Evolutionary conservation across 2,329 filamentous ascomycete species (phyloP).

Genomic region (Colletotrichum tropicale): DNA sequence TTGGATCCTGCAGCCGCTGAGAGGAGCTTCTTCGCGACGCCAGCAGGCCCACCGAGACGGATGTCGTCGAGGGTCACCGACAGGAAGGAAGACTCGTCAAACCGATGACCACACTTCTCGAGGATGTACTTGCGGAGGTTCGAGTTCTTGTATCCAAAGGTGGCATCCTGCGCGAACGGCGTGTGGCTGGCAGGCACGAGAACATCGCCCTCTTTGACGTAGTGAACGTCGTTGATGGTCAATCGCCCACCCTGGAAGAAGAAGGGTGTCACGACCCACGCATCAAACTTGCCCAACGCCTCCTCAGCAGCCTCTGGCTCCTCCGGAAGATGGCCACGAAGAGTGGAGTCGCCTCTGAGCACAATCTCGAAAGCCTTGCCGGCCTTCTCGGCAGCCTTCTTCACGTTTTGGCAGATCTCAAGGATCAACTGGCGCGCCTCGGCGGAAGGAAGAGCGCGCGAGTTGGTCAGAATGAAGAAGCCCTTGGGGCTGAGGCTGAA

Average conservation of each 20-base stretch:
- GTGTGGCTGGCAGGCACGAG: slow-evolving; percentile 57
- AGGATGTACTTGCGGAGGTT: slow-evolving; percentile 56
- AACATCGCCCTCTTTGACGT: slow-evolving; percentile 55
- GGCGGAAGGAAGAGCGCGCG: slow-evolving; percentile 55
- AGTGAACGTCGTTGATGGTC: slow-evolving; percentile 63
- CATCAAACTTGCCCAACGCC: slow-evolving; percentile 54
- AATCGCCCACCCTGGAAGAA: slow-evolving; percentile 63
- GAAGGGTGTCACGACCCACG: slow-evolving; percentile 61
- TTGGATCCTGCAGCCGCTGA: slow-evolving; percentile 26
- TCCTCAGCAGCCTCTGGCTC: slow-evolving; percentile 57
- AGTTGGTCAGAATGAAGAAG: slow-evolving; percentile 67
- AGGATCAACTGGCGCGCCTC: slow-evolving; percentile 51
- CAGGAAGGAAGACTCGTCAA: slow-evolving; percentile 26
- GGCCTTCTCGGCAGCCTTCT: slow-evolving; percentile 43
- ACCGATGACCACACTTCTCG: slow-evolving; percentile 47
- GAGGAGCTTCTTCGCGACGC: slow-evolving; percentile 28
- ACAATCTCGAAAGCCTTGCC: slow-evolving; percentile 56
- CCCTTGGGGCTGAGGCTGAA: slow-evolving; percentile 37
- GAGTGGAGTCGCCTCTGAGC: slow-evolving; percentile 59
- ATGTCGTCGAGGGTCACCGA: slow-evolving; percentile 45
- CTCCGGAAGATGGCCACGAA: slow-evolving; percentile 61
- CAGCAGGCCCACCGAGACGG: slow-evolving; percentile 35
- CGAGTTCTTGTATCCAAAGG: slow-evolving; percentile 61
- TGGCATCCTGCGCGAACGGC: slow-evolving; percentile 61
- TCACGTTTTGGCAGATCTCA: slow-evolving; percentile 55